Evolutionary conservation across 1,284 basidiomycete genomes (phyloP).

Genomic region (Bjerkandera adusta): DNA sequence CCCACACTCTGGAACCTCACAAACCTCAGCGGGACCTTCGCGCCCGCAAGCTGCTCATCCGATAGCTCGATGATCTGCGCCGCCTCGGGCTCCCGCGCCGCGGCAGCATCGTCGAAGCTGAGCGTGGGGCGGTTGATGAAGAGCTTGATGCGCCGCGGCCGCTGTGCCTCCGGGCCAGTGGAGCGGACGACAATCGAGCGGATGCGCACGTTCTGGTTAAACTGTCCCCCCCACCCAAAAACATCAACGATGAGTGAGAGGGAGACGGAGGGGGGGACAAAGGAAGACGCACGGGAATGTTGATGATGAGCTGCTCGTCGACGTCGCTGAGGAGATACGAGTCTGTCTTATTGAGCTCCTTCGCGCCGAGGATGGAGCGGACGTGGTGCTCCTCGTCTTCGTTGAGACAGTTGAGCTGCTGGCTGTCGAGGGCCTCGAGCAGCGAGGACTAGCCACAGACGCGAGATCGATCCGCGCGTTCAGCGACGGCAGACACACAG

Average conservation of each 20-base stretch:
- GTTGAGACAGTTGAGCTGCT: constrained; percentile 76
- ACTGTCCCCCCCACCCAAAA: too few relatives aligned
- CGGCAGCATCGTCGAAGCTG: constrained; percentile 67
- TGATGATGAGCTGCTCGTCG: constrained; percentile 77
- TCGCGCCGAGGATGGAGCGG: constrained; percentile 53
- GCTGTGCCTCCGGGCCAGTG: constrained; percentile 42
- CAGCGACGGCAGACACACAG: constrained; percentile 1
- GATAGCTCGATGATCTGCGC: constrained; percentile 56
- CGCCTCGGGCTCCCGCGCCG: constrained; percentile 44
- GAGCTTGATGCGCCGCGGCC: constrained; percentile 61
- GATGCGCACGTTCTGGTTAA: constrained; percentile 78
- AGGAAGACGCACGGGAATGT: constrained; percentile 53
- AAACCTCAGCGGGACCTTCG: constrained; percentile 60
- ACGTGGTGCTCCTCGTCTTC: constrained; percentile 62
- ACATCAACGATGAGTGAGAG: background rate
- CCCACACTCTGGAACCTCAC: constrained; percentile 82
- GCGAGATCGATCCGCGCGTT: background rate
- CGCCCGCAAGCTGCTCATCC: constrained; percentile 53
- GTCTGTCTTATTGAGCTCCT: constrained; percentile 42
- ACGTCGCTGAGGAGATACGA: constrained; percentile 74
- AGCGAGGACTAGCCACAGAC: constrained; percentile 46
- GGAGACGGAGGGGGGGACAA: background rate
- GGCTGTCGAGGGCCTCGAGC: constrained; percentile 56
- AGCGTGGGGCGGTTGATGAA: constrained; percentile 65
- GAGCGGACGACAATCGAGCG: constrained; percentile 67